Percentiles rank a stretch among this genome's conserved stretches.
Conservation (phyloP, 2,329 filamentous ascomycete species). For the Neofusicoccum sp. region DNA sequence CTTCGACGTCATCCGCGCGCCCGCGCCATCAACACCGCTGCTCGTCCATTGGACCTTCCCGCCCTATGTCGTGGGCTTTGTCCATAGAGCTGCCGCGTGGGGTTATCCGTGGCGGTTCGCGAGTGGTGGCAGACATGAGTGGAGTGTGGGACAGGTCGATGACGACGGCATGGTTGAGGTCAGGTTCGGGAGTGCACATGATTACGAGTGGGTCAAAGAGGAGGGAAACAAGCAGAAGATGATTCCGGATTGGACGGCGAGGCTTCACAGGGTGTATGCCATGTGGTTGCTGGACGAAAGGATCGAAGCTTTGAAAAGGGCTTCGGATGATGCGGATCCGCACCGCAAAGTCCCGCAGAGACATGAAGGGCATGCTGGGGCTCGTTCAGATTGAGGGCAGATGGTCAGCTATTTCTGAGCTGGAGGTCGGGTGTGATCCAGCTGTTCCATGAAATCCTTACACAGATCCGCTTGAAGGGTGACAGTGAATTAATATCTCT, state of each 20-base stretch:
- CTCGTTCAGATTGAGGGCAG: too few species aligned
- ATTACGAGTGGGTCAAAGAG: constrained; percentile 9
- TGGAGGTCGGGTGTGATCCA: too few species aligned
- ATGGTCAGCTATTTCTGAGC: too few species aligned
- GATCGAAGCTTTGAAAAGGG: neutral
- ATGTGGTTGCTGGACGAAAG: constrained; percentile 16
- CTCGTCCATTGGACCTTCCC: constrained; percentile 5
- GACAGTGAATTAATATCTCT: too few species aligned
- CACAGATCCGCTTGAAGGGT: too few species aligned
- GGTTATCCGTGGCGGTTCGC: constrained; percentile 17
- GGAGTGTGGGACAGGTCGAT: neutral
- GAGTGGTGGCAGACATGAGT: constrained; percentile 15
- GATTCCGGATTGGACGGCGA: neutral
- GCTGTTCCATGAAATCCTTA: too few species aligned
- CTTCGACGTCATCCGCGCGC: constrained; percentile 2
- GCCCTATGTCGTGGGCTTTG: neutral
- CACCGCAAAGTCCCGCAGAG: too few species aligned
- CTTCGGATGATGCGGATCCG: too few species aligned
- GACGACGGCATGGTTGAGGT: constrained; percentile 8
- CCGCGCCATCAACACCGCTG: neutral
- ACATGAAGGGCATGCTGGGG: too few species aligned
- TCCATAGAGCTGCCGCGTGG: neutral
- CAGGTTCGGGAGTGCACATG: neutral
- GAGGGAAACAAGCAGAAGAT: constrained; percentile 12
- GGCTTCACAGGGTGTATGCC: constrained; percentile 7